These are phyloP conservation scores for Phytophthora aleatoria DNA, from an alignment of 352 stramenopile species.

Conservation along the genomic window DNA sequence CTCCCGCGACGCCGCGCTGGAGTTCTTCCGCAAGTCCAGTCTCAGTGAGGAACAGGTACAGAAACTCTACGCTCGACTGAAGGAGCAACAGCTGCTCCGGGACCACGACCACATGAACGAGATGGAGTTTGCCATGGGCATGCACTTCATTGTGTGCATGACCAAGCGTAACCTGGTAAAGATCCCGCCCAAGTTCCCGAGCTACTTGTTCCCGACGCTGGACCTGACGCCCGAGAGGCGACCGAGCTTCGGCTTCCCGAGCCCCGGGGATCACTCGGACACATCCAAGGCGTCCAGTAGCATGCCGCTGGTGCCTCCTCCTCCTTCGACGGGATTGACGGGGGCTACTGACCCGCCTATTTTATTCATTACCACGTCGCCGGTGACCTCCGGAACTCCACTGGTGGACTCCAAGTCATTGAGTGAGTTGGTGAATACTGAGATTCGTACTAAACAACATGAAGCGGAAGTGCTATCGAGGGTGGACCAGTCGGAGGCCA, in stretches of 20 bases:
- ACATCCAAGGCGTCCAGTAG: conserved; percentile 12
- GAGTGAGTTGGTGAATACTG: conserved; percentile 41
- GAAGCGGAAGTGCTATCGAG: conserved; percentile 31
- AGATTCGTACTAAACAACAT: conserved; percentile 47
- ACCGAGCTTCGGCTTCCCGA: conserved; percentile 18
- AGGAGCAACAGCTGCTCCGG: conserved; percentile 41
- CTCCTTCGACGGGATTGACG: conserved; percentile 1
- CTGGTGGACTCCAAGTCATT: conserved; percentile 45
- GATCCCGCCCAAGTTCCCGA: conserved; percentile 55
- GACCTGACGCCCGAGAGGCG: conserved; percentile 39
- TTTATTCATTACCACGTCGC: conserved; percentile 7
- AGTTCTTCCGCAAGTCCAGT: conserved; percentile 66
- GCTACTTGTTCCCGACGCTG: conserved; percentile 68
- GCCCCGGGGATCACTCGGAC: conserved; percentile 9
- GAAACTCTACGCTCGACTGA: conserved; percentile 53
- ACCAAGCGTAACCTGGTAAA: conserved; percentile 66
- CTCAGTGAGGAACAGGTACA: conserved; percentile 57
- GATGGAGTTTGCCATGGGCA: conserved; percentile 68
- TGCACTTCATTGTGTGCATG: conserved; percentile 84
- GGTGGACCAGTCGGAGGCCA: conserved; percentile 43
- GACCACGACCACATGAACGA: conserved; percentile 45
- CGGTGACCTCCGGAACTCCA: conserved; percentile 12
- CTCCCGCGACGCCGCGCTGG: conserved; percentile 37
- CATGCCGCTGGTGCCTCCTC: conserved; percentile 7
- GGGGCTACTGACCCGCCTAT: background rate